Conservation (phyloP, 768 basidiomycete genomes). For the Lanmaoa rubissima region DNA sequence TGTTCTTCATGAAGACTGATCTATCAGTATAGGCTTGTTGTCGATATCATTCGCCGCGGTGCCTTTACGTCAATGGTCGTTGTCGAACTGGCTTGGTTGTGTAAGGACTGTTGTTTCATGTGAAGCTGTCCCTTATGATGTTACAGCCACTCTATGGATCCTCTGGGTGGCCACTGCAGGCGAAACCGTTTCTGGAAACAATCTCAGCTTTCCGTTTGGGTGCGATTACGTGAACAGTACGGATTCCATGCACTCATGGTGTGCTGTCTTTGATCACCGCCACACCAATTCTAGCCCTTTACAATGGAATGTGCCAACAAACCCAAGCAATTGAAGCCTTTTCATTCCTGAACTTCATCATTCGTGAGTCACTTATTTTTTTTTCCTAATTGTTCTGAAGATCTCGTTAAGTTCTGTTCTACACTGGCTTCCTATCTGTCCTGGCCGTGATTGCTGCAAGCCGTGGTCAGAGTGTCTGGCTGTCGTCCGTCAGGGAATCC, state of each 20-base stretch:
- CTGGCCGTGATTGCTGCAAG: constrained; percentile 26
- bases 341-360: constrained; percentile 36
- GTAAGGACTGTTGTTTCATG: constrained; percentile 23
- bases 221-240: constrained; percentile 7
- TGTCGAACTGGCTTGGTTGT: constrained; percentile 37
- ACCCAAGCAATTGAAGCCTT: constrained; percentile 34
- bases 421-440: constrained; percentile 25
- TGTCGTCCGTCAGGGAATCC: constrained; percentile 32
- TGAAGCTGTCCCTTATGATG: neutral
- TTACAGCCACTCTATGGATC: constrained; percentile 34
- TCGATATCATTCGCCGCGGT: constrained; percentile 37
- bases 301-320: constrained; percentile 26
- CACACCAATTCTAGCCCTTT: constrained; percentile 2
- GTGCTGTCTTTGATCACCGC: neutral
- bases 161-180: constrained; percentile 41
- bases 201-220: constrained; percentile 8
- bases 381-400: neutral
- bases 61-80: constrained; percentile 39
- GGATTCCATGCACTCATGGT: neutral
- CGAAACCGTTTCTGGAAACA: constrained; percentile 16
- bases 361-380: constrained; percentile 23
- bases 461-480: constrained; percentile 34
- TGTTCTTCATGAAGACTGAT: neutral
- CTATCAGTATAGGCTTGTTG: constrained; percentile 27
- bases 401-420: constrained; percentile 31